Evolutionary conservation across 176 grass and related monocot genomes (phyloP).

Genomic region (Chrysopogon serrulatus): DNA sequence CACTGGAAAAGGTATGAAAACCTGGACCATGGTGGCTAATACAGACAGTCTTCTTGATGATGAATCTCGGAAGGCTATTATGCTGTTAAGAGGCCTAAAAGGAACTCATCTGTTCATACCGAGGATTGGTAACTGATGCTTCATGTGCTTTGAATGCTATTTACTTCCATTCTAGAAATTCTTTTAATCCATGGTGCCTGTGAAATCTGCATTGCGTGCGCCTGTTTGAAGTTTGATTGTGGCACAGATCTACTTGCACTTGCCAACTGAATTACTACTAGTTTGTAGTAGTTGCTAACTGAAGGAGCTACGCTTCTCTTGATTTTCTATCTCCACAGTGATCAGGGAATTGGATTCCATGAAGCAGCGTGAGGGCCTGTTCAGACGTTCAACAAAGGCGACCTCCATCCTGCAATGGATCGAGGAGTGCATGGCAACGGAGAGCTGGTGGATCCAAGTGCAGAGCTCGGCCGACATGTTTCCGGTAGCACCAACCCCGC

Average conservation of each 20-base stretch:
- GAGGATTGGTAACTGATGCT: slow-evolving; percentile 55
- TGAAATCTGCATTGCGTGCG: not conserved
- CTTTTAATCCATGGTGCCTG: not conserved
- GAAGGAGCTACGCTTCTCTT: not conserved
- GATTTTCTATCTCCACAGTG: slow-evolving; percentile 36
- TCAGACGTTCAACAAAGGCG: slow-evolving; percentile 61
- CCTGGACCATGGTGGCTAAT: slow-evolving; percentile 88
- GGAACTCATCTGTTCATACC: slow-evolving; percentile 79
- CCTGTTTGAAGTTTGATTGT: not conserved
- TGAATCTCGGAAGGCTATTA: slow-evolving; percentile 66
- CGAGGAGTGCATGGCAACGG: slow-evolving; percentile 68
- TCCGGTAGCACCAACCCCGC: slow-evolving; percentile 70
- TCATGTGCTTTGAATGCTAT: not conserved
- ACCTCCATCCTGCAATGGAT: slow-evolving; percentile 80
- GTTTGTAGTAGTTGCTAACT: not conserved
- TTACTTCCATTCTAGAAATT: not conserved
- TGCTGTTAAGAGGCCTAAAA: slow-evolving; percentile 73
- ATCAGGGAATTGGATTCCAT: slow-evolving; percentile 85
- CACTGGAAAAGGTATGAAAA: slow-evolving; percentile 40
- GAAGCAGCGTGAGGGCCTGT: slow-evolving; percentile 67
- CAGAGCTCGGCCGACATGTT: slow-evolving; percentile 71
- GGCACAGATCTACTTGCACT: not conserved
- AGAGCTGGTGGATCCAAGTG: slow-evolving; percentile 84
- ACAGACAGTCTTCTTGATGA: slow-evolving; percentile 67
- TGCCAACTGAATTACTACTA: not conserved